These are phyloP conservation scores for Spatholobus suberectus DNA, from an alignment of 306 rosid species.

Conservation along the genomic window DNA sequence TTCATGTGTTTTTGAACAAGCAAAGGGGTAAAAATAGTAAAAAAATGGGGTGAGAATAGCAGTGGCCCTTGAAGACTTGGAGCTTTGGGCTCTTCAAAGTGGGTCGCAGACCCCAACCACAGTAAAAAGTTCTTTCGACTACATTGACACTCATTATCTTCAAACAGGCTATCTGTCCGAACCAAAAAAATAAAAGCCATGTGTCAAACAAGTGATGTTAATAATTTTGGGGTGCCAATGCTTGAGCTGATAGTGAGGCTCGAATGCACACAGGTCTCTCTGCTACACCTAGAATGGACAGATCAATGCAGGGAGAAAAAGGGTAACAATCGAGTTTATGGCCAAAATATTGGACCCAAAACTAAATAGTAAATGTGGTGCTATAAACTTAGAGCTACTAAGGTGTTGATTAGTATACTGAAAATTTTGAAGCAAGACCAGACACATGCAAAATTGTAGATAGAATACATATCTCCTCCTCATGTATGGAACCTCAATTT, in stretches of 20 bases:
- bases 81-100: slow-evolving; percentile 38
- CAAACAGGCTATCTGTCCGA: not conserved
- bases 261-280: not conserved
- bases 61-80: too few species aligned
- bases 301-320: not conserved
- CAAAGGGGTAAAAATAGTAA: too few species aligned
- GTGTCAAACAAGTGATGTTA: slow-evolving; percentile 4
- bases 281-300: too few species aligned
- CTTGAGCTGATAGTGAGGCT: slow-evolving; percentile 3
- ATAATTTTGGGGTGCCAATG: slow-evolving; percentile 33
- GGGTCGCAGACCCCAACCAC: not conserved
- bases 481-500: not conserved
- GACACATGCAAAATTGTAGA: slow-evolving; percentile 14
- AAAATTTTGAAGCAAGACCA: slow-evolving; percentile 16
- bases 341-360: slow-evolving; percentile 30
- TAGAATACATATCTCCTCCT: not conserved
- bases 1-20: too few species aligned
- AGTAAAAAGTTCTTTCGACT: slow-evolving; percentile 31
- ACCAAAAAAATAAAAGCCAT: not conserved
- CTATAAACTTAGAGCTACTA: not conserved
- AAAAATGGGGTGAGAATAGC: too few species aligned
- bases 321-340: not conserved
- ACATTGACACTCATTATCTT: slow-evolving; percentile 13
- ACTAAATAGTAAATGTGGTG: not conserved
- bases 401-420: slow-evolving; percentile 6